A percentile compares a stretch with the other conserved stretches of the same genome.
phyloP scores from a whole-genome alignment of 2,329 filamentous ascomycete genomes.

The Albophoma yamanashiensis region DNA sequence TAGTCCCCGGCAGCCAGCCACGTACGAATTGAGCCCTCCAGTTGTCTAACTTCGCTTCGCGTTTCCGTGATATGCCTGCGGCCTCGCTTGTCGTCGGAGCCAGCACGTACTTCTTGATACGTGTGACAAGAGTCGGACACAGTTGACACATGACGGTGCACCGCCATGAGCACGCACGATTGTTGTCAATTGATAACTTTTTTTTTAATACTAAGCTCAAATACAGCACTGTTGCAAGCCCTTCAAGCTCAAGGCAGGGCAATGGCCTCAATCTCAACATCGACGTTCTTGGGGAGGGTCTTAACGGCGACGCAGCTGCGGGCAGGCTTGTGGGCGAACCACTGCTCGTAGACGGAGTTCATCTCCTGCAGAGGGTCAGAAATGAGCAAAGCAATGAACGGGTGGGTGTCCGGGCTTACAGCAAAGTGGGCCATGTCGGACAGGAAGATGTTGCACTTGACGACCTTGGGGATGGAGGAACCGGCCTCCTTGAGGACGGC shows the following conservation, averaged over 20 bases:
- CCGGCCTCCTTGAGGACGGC: constrained; percentile 76
- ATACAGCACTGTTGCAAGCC: not conserved
- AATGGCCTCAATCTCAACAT: constrained; percentile 86
- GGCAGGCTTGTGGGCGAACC: constrained; percentile 76
- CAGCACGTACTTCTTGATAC: too few relatives aligned
- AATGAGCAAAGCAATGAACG: not conserved
- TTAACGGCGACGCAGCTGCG: constrained; percentile 85
- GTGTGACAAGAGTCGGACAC: not conserved
- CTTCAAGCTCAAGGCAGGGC: constrained; percentile 46
- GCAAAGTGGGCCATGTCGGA: constrained; percentile 85
- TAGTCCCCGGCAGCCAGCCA: not conserved
- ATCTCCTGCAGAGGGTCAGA: constrained; percentile 40
- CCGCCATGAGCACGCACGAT: not conserved
- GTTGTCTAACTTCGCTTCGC: not conserved
- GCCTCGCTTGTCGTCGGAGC: not conserved
- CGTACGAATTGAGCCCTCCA: not conserved
- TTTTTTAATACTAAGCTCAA: not conserved
- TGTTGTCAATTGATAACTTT: not conserved
- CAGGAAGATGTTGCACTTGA: constrained; percentile 89
- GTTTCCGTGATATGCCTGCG: not conserved
- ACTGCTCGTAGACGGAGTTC: constrained; percentile 79
- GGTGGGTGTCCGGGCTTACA: constrained; percentile 22
- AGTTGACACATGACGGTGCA: not conserved
- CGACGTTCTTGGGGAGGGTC: constrained; percentile 74
- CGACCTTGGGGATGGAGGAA: constrained; percentile 65